Evolutionary conservation across 306 rosid genomes (phyloP).

Genomic region (Albizia julibrissin): DNA sequence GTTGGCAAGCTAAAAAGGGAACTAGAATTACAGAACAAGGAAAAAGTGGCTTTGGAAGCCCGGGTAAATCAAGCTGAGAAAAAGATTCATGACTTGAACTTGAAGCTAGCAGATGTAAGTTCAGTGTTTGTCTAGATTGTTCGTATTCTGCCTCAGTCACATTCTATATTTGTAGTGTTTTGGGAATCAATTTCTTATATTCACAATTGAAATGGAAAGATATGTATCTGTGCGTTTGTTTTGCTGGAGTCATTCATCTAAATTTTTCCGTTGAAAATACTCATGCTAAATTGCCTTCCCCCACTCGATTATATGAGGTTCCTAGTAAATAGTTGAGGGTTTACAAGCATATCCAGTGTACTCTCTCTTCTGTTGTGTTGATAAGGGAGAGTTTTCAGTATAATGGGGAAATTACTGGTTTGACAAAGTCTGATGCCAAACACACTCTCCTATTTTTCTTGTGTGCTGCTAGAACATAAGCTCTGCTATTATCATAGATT

Average conservation of each 20-base stretch:
- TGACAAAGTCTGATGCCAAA: background rate
- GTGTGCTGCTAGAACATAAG: background rate
- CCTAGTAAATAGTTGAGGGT: slow-evolving; percentile 10
- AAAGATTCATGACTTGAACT: slow-evolving; percentile 57
- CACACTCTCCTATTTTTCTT: background rate
- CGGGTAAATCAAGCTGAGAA: slow-evolving; percentile 58
- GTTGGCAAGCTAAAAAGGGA: slow-evolving; percentile 62
- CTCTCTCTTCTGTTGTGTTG: background rate
- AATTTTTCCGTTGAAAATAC: slow-evolving; percentile 22
- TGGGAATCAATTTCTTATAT: slow-evolving; percentile 13
- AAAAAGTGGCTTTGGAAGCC: slow-evolving; percentile 67
- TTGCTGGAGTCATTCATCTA: slow-evolving; percentile 19
- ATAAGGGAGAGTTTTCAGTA: background rate
- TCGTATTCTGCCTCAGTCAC: background rate
- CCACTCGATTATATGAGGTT: background rate
- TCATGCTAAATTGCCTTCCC: background rate
- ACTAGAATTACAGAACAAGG: slow-evolving; percentile 53
- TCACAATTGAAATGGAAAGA: slow-evolving; percentile 1
- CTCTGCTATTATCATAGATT: background rate
- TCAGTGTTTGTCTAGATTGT: slow-evolving; percentile 24
- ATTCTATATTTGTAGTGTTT: slow-evolving; percentile 16
- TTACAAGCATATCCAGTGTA: background rate
- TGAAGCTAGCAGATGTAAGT: slow-evolving; percentile 66
- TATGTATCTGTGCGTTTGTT: slow-evolving; percentile 1
- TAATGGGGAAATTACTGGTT: background rate